Percentiles rank a stretch among this genome's conserved stretches.
phyloP scores from a whole-genome alignment of 495 filamentous ascomycete genomes.

The Ramalina intermedia region DNA sequence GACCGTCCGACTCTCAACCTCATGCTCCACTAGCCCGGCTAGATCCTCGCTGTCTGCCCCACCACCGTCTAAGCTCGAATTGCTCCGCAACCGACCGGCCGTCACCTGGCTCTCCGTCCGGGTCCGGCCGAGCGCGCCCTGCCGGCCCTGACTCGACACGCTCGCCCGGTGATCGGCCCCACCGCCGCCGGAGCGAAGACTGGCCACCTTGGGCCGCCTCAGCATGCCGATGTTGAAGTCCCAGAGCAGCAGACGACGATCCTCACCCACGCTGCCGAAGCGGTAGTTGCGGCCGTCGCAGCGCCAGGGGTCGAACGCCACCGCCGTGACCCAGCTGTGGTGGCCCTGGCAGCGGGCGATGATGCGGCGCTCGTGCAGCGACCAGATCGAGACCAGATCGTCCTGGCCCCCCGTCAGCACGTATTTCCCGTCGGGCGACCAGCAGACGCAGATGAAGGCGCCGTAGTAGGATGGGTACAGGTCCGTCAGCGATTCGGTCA shows the following conservation, averaged over 20 bases:
- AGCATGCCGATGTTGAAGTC: constrained; percentile 97
- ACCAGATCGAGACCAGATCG: constrained; percentile 91
- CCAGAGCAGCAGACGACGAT: constrained; percentile 81
- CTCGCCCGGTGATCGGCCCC: constrained; percentile 36
- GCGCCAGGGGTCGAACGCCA: constrained; percentile 91
- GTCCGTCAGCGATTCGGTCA: constrained; percentile 75
- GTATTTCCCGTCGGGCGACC: constrained; percentile 96
- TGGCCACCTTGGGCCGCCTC: constrained; percentile 68
- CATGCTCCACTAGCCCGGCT: constrained; percentile 46
- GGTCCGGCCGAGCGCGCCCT: constrained; percentile 18
- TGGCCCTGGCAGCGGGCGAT: constrained; percentile 89
- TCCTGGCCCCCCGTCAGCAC: constrained; percentile 92
- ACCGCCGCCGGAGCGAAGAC: constrained; percentile 13
- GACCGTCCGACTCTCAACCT: constrained; percentile 62
- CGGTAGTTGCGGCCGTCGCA: constrained; percentile 91
- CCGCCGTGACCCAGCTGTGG: constrained; percentile 85
- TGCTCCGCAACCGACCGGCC: constrained; percentile 40
- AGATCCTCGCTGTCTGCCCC: constrained; percentile 39
- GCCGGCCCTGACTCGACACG: constrained; percentile 38
- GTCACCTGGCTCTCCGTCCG: constrained; percentile 27
- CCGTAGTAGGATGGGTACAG: constrained; percentile 87
- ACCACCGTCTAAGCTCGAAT: constrained; percentile 57
- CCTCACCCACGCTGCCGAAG: constrained; percentile 90
- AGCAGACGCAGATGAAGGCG: constrained; percentile 80
- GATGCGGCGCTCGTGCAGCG: constrained; percentile 63